Conservation (phyloP, 2,329 filamentous ascomycete species). For the Ilyonectria robusta region DNA sequence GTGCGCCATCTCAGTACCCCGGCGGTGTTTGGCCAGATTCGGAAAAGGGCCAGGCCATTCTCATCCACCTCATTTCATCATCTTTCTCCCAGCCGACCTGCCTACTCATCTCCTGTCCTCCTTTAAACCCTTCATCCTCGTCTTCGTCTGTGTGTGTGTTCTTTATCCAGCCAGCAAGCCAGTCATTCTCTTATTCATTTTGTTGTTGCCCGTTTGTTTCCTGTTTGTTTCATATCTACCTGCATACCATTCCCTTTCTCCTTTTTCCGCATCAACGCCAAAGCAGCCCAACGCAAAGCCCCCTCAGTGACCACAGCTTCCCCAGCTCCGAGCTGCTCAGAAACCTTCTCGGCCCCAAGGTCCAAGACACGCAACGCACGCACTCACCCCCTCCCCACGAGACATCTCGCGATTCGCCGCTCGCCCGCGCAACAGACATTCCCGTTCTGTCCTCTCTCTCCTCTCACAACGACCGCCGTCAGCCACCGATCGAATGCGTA, state of each 20-base stretch:
- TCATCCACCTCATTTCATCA: conserved; percentile 12
- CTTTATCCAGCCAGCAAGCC: conserved; percentile 5
- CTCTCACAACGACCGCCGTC: not conserved
- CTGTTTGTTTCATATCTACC: conserved; percentile 11
- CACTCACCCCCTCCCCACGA: not conserved
- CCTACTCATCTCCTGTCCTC: not conserved
- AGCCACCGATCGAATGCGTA: not conserved
- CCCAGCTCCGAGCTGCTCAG: not conserved
- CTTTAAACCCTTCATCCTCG: not conserved
- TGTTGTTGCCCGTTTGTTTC: conserved; percentile 4
- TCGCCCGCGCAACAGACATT: not conserved
- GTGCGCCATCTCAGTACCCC: conserved; percentile 16
- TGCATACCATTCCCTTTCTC: conserved; percentile 9
- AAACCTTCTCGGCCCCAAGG: not conserved
- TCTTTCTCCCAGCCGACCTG: not conserved
- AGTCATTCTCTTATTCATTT: conserved; percentile 2
- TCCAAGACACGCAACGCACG: conserved; percentile 6
- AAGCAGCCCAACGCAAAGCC: conserved; percentile 7
- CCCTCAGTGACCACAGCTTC: conserved; percentile 17
- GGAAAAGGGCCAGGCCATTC: conserved; percentile 4
- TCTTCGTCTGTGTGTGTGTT: not conserved
- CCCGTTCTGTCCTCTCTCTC: not conserved
- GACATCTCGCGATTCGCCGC: not conserved
- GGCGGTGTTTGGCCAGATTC: conserved; percentile 9
- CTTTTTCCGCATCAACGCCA: conserved; percentile 2